Percentiles rank a stretch among this genome's conserved stretches.
These are phyloP conservation scores for Austroboletus eburneus DNA, from an alignment of 768 basidiomycete species.

Conservation along the genomic window DNA sequence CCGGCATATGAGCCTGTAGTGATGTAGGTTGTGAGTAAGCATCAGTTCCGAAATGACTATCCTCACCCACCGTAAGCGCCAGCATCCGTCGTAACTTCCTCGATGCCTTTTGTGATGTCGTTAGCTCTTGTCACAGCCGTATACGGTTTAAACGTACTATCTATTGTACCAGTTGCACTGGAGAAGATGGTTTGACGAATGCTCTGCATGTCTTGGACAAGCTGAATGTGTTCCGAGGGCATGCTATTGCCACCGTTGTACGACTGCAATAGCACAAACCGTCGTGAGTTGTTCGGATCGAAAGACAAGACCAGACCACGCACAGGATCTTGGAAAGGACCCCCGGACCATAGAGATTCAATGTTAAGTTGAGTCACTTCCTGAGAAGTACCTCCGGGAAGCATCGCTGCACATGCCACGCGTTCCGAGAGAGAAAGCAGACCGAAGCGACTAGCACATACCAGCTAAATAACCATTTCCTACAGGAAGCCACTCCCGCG, in stretches of 20 bases:
- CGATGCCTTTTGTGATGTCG: constrained; percentile 40
- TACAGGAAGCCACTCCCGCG: constrained; percentile 58
- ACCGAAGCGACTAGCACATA: constrained; percentile 20
- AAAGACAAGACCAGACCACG: constrained; percentile 9
- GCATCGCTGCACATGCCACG: constrained; percentile 45
- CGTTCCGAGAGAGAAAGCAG: background rate
- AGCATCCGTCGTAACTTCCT: constrained; percentile 45
- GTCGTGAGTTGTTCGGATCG: background rate
- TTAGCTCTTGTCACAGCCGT: constrained; percentile 3
- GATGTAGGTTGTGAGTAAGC: background rate
- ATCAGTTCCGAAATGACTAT: background rate
- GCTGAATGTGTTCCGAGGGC: constrained; percentile 38
- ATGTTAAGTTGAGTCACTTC: constrained; percentile 70
- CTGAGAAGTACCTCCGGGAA: constrained; percentile 55
- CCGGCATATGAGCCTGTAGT: constrained; percentile 61
- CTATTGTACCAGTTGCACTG: constrained; percentile 55
- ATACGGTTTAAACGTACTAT: constrained; percentile 34
- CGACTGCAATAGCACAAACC: constrained; percentile 24
- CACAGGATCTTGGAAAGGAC: constrained; percentile 64
- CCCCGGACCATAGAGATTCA: constrained; percentile 74
- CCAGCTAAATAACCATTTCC: constrained; percentile 74
- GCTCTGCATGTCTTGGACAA: constrained; percentile 46
- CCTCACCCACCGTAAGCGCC: constrained; percentile 55
- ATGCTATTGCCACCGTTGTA: constrained; percentile 72
- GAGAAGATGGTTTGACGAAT: constrained; percentile 57